A percentile compares a stretch with the other conserved stretches of the same genome.
These are phyloP conservation scores for Coemansia sp. DNA, from an alignment of 371 early-diverging fungal species.

Conservation along the genomic window DNA sequence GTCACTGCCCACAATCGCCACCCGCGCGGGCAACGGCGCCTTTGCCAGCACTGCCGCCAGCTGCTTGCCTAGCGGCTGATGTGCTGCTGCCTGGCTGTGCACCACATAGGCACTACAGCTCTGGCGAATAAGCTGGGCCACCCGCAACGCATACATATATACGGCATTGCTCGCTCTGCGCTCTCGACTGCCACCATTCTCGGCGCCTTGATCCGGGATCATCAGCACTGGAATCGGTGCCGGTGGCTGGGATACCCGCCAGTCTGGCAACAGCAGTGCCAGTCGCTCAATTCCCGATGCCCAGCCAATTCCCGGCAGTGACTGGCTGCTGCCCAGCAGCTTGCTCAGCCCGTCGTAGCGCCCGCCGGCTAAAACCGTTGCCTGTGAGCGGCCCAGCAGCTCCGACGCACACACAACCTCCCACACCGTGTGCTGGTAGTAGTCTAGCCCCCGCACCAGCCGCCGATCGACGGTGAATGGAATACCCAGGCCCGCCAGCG, in stretches of 20 bases:
- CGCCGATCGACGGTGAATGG: constrained; percentile 54
- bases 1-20: constrained; percentile 22
- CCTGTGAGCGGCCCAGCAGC: constrained; percentile 58
- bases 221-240: constrained; percentile 31
- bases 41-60: constrained; percentile 18
- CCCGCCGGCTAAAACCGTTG: constrained; percentile 67
- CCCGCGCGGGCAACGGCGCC: constrained; percentile 1
- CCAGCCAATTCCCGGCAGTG: constrained; percentile 60
- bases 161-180: constrained; percentile 1
- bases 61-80: constrained; percentile 36
- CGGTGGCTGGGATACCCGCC: not conserved
- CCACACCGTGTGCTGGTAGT: constrained; percentile 67
- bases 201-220: constrained; percentile 21
- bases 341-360: constrained; percentile 61
- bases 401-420: constrained; percentile 52
- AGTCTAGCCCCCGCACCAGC: constrained; percentile 67
- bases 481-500: constrained; percentile 50
- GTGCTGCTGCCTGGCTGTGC: not conserved
- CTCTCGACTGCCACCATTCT: not conserved
- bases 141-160: constrained; percentile 32
- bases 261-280: constrained; percentile 48
- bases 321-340: constrained; percentile 53
- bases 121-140: constrained; percentile 12
- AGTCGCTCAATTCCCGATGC: constrained; percentile 63
- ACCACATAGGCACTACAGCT: constrained; percentile 12